Conservation (phyloP, 768 basidiomycete species). For the Suillus decipiens region DNA sequence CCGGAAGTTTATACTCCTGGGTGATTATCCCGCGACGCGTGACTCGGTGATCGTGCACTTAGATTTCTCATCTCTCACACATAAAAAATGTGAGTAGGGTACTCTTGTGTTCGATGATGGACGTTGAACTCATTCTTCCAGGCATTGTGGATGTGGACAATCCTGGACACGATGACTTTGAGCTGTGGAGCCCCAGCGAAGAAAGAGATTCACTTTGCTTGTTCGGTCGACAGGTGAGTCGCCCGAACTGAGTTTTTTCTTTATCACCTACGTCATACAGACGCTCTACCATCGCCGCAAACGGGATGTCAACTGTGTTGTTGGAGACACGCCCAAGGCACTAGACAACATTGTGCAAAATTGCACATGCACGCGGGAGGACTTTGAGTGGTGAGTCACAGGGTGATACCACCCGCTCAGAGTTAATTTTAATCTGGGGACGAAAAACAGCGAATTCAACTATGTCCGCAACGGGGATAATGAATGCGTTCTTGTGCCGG, state of each 20-base stretch:
- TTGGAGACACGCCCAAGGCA: constrained; percentile 68
- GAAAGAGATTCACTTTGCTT: constrained; percentile 85
- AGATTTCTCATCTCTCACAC: constrained; percentile 83
- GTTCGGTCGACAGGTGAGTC: constrained; percentile 82
- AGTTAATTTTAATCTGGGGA: background rate
- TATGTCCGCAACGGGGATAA: constrained; percentile 66
- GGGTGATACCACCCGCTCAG: background rate
- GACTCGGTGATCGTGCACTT: constrained; percentile 69
- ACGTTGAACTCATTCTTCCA: constrained; percentile 31
- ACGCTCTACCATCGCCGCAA: constrained; percentile 89
- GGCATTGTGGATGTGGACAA: constrained; percentile 71
- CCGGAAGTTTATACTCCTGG: constrained; percentile 87
- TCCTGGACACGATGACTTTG: constrained; percentile 89
- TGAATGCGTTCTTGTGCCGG: constrained; percentile 77
- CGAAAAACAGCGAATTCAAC: constrained; percentile 82
- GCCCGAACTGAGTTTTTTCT: background rate
- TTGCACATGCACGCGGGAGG: constrained; percentile 70
- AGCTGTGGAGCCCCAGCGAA: constrained; percentile 95
- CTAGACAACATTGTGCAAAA: constrained; percentile 57
- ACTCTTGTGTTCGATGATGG: background rate
- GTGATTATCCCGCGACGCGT: constrained; percentile 48
- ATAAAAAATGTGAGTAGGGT: constrained; percentile 63
- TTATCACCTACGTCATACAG: constrained; percentile 38
- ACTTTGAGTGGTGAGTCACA: constrained; percentile 91
- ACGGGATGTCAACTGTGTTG: constrained; percentile 77